A percentile compares a stretch with the other conserved stretches of the same genome.
Evolutionary conservation across 2,329 filamentous ascomycete genomes (phyloP).

Genomic region (Paracorniculantispora psalliotae): DNA sequence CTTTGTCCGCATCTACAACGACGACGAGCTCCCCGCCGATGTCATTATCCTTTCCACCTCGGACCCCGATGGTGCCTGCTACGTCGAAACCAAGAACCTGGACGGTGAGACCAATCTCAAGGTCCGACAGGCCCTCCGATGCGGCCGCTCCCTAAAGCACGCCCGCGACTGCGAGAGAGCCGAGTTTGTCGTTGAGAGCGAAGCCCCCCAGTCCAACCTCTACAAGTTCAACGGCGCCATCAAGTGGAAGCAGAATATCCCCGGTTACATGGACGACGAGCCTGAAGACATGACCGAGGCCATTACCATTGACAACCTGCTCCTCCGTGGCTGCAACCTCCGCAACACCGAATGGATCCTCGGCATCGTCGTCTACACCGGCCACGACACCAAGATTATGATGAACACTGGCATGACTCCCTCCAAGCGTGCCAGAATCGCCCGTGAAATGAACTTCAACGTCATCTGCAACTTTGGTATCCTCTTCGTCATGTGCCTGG

Average conservation of each 20-base stretch:
- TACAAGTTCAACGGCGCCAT: constrained; percentile 93
- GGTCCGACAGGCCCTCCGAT: constrained; percentile 84
- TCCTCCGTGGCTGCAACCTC: constrained; percentile 88
- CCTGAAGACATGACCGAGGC: constrained; percentile 82
- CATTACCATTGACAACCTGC: constrained; percentile 89
- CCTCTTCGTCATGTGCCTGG: constrained; percentile 81
- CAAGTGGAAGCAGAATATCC: constrained; percentile 73
- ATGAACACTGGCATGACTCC: constrained; percentile 95
- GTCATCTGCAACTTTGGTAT: constrained; percentile 95
- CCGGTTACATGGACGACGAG: constrained; percentile 55
- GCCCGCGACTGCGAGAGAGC: constrained; percentile 88
- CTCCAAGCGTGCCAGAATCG: constrained; percentile 86
- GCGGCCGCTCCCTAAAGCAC: constrained; percentile 76
- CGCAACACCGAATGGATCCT: constrained; percentile 96
- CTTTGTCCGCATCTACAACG: constrained; percentile 93
- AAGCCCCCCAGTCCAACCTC: constrained; percentile 85
- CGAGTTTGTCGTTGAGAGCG: constrained; percentile 84
- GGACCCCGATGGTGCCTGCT: constrained; percentile 89
- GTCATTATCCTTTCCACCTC: constrained; percentile 89
- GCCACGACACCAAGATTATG: constrained; percentile 98
- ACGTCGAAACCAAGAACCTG: constrained; percentile 96
- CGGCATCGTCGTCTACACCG: constrained; percentile 89
- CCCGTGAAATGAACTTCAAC: constrained; percentile 92
- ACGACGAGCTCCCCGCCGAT: constrained; percentile 92
- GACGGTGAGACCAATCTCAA: constrained; percentile 98